Percentiles rank a stretch among this genome's conserved stretches.
Evolutionary conservation across 73 alveolate species (phyloP).

Genomic region (Effrenium voratum): DNA sequence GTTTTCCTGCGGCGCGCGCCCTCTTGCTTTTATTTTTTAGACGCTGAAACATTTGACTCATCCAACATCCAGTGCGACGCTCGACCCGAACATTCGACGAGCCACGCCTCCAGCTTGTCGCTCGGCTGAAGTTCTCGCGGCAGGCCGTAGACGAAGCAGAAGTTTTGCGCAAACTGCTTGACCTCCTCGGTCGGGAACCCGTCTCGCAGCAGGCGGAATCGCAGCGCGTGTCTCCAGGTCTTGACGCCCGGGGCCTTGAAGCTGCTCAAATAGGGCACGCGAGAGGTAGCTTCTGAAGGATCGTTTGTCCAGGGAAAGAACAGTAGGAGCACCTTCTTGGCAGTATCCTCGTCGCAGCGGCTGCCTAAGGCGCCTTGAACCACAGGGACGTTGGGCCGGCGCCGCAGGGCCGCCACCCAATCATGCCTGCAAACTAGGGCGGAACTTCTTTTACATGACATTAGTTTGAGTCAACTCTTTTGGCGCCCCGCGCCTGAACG

Average conservation of each 20-base stretch:
- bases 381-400: background rate
- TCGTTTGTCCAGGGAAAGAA: background rate
- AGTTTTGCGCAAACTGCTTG: background rate
- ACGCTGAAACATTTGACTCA: too few relatives aligned
- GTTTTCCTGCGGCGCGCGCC: too few relatives aligned
- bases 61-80: too few relatives aligned
- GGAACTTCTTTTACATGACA: too few relatives aligned
- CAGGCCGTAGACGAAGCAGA: constrained; percentile 9
- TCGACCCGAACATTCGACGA: too few relatives aligned
- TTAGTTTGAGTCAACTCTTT: too few relatives aligned
- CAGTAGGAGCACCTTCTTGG: background rate
- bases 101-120: background rate
- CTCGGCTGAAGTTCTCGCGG: background rate
- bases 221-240: background rate
- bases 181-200: constrained; percentile 6
- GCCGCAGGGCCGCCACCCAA: background rate
- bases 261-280: background rate
- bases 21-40: too few relatives aligned
- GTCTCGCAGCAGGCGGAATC: background rate
- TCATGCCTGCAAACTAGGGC: too few relatives aligned
- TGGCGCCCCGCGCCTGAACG: too few relatives aligned
- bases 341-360: background rate
- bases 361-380: background rate
- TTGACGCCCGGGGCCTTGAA: background rate
- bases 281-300: background rate